A percentile compares a stretch with the other conserved stretches of the same genome.
phyloP scores from a whole-genome alignment of 257 asterid genomes.

The Solanum clarkiae region DNA sequence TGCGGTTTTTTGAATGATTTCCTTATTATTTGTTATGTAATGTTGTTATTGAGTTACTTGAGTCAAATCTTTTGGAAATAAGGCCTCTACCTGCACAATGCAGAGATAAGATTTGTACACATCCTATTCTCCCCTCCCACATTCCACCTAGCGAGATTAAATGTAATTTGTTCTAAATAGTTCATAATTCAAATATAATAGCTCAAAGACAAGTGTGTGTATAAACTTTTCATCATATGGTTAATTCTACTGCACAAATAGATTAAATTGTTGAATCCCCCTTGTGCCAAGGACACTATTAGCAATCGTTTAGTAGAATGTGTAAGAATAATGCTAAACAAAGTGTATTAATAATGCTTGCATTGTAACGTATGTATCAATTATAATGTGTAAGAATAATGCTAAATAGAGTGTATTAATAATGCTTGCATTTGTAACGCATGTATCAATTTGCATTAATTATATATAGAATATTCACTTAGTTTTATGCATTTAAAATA shows the following conservation, averaged over 20 bases:
- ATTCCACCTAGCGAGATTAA: background rate
- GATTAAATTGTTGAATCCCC: background rate
- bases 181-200: background rate
- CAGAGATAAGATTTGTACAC: background rate
- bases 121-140: background rate
- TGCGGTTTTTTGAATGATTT: background rate
- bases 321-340: too few relatives aligned
- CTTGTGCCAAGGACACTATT: background rate
- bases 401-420: too few relatives aligned
- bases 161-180: background rate
- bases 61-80: background rate
- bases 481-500: too few relatives aligned
- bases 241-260: background rate
- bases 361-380: too few relatives aligned
- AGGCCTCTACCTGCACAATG: background rate
- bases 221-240: background rate
- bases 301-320: too few relatives aligned
- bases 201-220: background rate
- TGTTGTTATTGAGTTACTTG: background rate
- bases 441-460: too few relatives aligned
- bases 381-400: too few relatives aligned
- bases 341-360: too few relatives aligned
- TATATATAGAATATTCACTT: too few relatives aligned
- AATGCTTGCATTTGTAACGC: too few relatives aligned
- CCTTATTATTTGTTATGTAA: background rate